Percentiles rank a stretch among this genome's conserved stretches.
These are phyloP conservation scores for Saccharomyces hybrid DNA, from an alignment of 1,139 yeast genomes.

Conservation along the genomic window DNA sequence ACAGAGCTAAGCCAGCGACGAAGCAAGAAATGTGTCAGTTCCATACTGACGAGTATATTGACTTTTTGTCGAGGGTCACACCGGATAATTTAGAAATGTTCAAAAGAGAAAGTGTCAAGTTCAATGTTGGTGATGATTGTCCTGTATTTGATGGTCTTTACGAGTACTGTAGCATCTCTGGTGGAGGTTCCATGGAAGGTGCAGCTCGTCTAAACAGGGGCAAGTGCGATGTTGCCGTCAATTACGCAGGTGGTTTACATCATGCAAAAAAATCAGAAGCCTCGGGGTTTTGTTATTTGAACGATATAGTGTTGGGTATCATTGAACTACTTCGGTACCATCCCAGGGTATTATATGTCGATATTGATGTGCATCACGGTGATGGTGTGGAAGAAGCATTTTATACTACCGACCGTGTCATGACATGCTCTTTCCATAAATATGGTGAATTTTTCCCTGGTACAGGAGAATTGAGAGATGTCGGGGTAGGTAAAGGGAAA, in stretches of 20 bases:
- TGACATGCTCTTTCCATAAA: conserved; percentile 97
- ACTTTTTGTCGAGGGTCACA: conserved; percentile 84
- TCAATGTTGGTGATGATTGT: conserved; percentile 96
- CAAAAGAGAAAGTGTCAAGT: conserved; percentile 86
- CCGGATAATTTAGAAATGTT: conserved; percentile 92
- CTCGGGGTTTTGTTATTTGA: conserved; percentile 76
- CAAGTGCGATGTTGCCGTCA: conserved; percentile 90
- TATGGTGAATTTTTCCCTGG: conserved; percentile 97
- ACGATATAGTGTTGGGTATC: conserved; percentile 85
- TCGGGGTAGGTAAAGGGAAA: conserved; percentile 85
- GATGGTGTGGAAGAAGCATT: conserved; percentile 99
- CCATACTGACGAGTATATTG: conserved; percentile 95
- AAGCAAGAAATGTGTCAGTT: conserved; percentile 98
- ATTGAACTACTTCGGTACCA: conserved; percentile 84
- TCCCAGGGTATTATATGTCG: conserved; percentile 91
- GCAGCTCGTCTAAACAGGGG: conserved; percentile 90
- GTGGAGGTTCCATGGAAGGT: conserved; percentile 97
- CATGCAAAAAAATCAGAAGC: conserved; percentile 97
- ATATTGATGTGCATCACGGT: conserved; percentile 96
- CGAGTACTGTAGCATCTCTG: conserved; percentile 89
- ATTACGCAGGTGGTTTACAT: conserved; percentile 96
- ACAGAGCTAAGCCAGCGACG: conserved; percentile 95
- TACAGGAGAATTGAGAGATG: conserved; percentile 84
- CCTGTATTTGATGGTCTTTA: conserved; percentile 95
- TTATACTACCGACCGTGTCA: conserved; percentile 90